Evolutionary conservation across 345 rosid genomes (phyloP), one percentile per base, ranked within the genome.

Genomic region (Populus davidiana): DNA sequence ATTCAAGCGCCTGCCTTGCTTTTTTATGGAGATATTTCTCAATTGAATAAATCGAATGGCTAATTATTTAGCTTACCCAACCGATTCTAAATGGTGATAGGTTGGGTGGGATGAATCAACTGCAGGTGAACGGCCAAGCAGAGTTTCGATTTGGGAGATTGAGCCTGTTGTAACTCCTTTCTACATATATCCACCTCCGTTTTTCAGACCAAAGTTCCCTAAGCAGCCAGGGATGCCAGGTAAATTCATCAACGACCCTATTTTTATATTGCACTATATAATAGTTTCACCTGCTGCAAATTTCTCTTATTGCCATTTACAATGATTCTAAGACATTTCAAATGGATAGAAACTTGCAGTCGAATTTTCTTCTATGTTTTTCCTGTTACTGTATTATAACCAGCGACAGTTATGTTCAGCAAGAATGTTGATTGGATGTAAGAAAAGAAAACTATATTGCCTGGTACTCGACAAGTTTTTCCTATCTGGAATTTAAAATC

Each of bases 71-170:
- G 21, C 68, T 77, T 25, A 82, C 59, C 21, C 35, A 69, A 29
- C 75, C 68, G 33, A 65, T 35, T 44, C 67, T 25, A 38, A 39
- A 25, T 66, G 63, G 78, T 59, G 84, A 78, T 84, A 96, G 99
- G 98, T 96, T 63, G 98, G 98, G 43, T 96, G 99, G 99, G 99
- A 93, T 82, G 98, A 96, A 76, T 96, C 98, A 27, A 87, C 98
- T 61, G 91, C 97, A 63, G 95, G 98, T 75, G 98, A 91, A 64
- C 80, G 98, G 71, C 99, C 94, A 64, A 87, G 88, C 74, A 85
- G 97, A 72, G 99, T 96, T 77, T 93, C 99, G 9, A 80, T 90
- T n/a, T 96, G 99, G 99, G 99, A 93, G 27, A 84, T 87, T 72
- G 98, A 96, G 82, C 99, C 98, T 0, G 97, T 96, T 36, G 87